Base-by-base conservation (phyloP, 345 rosid genomes). In the Salix udensis region DNA sequence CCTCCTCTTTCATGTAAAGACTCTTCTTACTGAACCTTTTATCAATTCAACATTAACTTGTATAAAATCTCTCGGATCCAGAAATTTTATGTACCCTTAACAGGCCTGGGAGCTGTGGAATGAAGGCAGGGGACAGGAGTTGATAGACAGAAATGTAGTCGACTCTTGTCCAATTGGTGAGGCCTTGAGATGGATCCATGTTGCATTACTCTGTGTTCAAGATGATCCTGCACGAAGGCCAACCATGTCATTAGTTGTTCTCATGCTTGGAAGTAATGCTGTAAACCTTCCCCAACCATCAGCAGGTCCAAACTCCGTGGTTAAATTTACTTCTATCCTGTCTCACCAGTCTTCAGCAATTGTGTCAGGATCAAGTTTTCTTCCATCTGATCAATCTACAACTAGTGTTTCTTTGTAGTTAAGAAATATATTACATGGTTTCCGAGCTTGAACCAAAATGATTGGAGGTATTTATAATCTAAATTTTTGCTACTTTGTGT, bases 71-170 rank as follows among this genome's bases (percentile, higher is more conserved):
- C 65, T 71, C 50, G 14, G 50, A 46, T 46, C 50, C 50, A 2
- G 18, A 46, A 46, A 46, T 12, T 46, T 40, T 46, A 14, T 46
- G 18, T 46, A 5, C 46, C 30, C 10, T 71, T 71, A 68, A 40
- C 84, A 89, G 88, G 88, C 87, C 36, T 87, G 92, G 90, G 36
- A 61, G 28, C 72, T 78, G 5, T 87, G 90, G 86, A 73, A 55
- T 0, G 85, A 87, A 71, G 86, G 78, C 36, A 79, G 48, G 67
- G 87, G 83, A 28, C 3, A 74, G 31, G 81, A 87, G 37, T 31
- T 87, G 70, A 81, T 87, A 52, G 89, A 85, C 76, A 48, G 70
- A 8, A 73, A 77, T 75, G 60, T 88, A 31, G 70, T 65, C 2
- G 34, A 46, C 1, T 18, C 75, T 16, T 80, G 79, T 72, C 73